Percentiles rank a stretch among this genome's conserved stretches.
These are phyloP conservation scores for Podila epigama DNA, from an alignment of 192 early-diverging fungal genomes.

Conservation along the genomic window DNA sequence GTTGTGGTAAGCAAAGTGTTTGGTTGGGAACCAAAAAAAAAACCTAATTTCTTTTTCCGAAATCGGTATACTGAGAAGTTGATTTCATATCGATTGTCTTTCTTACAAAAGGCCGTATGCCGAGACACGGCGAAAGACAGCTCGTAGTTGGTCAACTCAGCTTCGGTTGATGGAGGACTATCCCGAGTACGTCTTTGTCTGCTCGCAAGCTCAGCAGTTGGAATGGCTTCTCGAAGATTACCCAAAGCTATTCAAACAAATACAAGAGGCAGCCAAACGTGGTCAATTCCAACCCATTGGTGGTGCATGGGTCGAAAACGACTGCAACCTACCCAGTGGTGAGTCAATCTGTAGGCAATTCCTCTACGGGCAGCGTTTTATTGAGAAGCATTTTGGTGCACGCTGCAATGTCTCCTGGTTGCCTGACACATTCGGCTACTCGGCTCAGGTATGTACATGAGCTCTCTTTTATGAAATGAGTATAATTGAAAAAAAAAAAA, in stretches of 20 bases:
- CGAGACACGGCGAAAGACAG: slow-evolving; percentile 96
- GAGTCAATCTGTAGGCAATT: slow-evolving; percentile 95
- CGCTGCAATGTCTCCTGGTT: slow-evolving; percentile 89
- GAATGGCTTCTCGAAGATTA: slow-evolving; percentile 90
- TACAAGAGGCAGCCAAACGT: slow-evolving; percentile 70
- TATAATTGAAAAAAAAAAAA: too few species aligned
- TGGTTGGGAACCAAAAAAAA: too few species aligned
- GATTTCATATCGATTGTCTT: neutral
- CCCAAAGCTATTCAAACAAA: slow-evolving; percentile 79
- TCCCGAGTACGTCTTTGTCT: slow-evolving; percentile 91
- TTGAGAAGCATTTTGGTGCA: slow-evolving; percentile 77
- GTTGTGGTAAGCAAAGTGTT: slow-evolving; percentile 71
- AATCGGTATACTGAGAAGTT: neutral
- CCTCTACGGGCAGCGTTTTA: slow-evolving; percentile 91
- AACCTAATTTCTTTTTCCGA: neutral
- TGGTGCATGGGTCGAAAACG: slow-evolving; percentile 98
- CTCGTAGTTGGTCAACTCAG: slow-evolving; percentile 85
- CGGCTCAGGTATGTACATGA: slow-evolving; percentile 66
- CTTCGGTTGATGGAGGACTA: slow-evolving; percentile 83
- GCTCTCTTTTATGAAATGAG: too few species aligned
- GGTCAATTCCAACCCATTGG: slow-evolving; percentile 95
- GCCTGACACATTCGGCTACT: slow-evolving; percentile 95
- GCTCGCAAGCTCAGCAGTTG: slow-evolving; percentile 97
- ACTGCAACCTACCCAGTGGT: slow-evolving; percentile 97
- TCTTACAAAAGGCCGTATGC: slow-evolving; percentile 96